phyloP scores from a whole-genome alignment of 345 rosid genomes.

The Diplotaxis tenuifolia region DNA sequence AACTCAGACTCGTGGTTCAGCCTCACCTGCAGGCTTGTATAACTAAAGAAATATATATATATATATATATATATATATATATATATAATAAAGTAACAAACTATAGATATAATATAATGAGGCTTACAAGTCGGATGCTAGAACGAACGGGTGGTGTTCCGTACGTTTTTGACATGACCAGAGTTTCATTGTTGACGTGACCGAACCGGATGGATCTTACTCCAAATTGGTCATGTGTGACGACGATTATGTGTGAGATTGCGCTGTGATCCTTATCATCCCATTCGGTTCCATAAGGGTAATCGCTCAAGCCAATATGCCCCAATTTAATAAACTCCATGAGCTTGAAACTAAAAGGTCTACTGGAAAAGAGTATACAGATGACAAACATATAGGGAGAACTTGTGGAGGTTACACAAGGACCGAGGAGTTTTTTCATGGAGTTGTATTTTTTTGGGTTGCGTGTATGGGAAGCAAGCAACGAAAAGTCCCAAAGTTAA shows the following conservation, averaged over 20 bases:
- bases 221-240: neutral
- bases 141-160: neutral
- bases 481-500: neutral
- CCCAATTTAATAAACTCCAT: neutral
- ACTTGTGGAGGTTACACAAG: neutral
- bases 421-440: constrained; percentile 8
- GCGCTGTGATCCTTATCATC: neutral
- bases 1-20: constrained; percentile 16
- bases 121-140: neutral
- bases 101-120: neutral
- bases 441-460: neutral
- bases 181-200: neutral
- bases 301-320: neutral
- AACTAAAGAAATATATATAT: no score
- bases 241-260: neutral
- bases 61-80: no score
- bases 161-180: neutral
- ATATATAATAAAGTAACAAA: neutral
- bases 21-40: neutral
- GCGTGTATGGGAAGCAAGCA: neutral
- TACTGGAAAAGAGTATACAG: neutral
- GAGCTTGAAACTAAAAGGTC: neutral
- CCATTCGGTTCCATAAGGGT: neutral
- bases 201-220: neutral
- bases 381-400: neutral